Evolutionary conservation across 306 rosid genomes (phyloP), one percentile per base, ranked within the genome.

Genomic region (Prunus kanzakura): DNA sequence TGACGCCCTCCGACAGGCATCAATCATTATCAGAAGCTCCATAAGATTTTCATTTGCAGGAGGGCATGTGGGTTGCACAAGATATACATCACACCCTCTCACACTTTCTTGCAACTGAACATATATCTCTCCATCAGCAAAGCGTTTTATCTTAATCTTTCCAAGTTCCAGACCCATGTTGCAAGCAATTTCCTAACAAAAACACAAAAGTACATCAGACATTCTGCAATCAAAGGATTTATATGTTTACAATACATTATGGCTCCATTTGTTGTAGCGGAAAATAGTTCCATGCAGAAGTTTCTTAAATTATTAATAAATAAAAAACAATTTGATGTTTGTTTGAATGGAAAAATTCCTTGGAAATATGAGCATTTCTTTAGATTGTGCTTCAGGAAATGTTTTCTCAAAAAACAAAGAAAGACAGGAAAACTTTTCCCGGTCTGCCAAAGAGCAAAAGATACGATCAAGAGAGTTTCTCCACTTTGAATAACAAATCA

Each of bases 61-160:
- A 76, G 98, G 98, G 72, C 98, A 93, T n/a, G 97, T 91, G 55
- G 98, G 98, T 80, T 93, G 97, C 80, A 93, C 98, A 71, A 93
- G 96, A 84, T 64, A 93, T 52, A 93, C 98, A 81, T 93, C 98
- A 80, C 97, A 93, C 73, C 97, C 97, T 74, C 98, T 85, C 64
- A 91, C 98, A 84, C 98, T 93, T 84, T 93, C 98, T 91, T 93
- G 98, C 82, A 93, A 82, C 82, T 93, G 98, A 78, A 93, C 98
- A 80, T 93, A 93, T 78, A 93, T 93, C 90, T 93, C 98, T 25
- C 93, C 96, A 75, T 93, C 98, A 4, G 98, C 96, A 88, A 93
- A 93, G n/a, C 97, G 97, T 74, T 93, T 93, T 74, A 93, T 93
- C 83, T 91, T 91, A 29, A 93, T 91, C 74, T 76, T 93, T 73